Evolutionary conservation across 2,329 filamentous ascomycete species (phyloP).

Genomic region (Penicillium hordei): DNA sequence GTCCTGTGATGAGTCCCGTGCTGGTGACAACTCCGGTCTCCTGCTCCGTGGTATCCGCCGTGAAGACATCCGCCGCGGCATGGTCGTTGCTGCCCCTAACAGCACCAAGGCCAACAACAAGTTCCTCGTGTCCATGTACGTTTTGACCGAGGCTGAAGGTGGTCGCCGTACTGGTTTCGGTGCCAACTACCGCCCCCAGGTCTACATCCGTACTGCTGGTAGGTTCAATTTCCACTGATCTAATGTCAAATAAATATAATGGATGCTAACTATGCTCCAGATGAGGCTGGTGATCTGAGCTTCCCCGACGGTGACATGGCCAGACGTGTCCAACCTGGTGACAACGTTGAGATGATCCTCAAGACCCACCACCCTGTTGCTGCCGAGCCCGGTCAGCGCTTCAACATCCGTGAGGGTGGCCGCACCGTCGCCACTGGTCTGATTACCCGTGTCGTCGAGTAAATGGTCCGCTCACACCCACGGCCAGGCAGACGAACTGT

Average conservation of each 20-base stretch:
- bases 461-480: slow-evolving; percentile 19
- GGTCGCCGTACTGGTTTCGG: slow-evolving; percentile 94
- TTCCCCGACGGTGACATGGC: slow-evolving; percentile 79
- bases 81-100: slow-evolving; percentile 86
- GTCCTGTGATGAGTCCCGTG: slow-evolving; percentile 92
- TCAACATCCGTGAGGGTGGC: slow-evolving; percentile 98
- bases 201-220: slow-evolving; percentile 87
- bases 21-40: slow-evolving; percentile 97
- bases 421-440: slow-evolving; percentile 83
- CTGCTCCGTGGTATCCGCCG: slow-evolving; percentile 93
- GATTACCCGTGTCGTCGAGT: slow-evolving; percentile 67
- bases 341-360: slow-evolving; percentile 97
- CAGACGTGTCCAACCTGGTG: slow-evolving; percentile 95
- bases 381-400: slow-evolving; percentile 86
- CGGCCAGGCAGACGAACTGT: slow-evolving; percentile 15
- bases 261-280: slow-evolving; percentile 42
- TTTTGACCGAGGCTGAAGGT: slow-evolving; percentile 96
- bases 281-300: slow-evolving; percentile 70
- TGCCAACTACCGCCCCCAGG: slow-evolving; percentile 94
- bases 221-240: not conserved
- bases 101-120: slow-evolving; percentile 82
- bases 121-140: slow-evolving; percentile 95
- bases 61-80: slow-evolving; percentile 90
- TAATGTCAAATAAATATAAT: not conserved
- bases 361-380: slow-evolving; percentile 82